Evolutionary conservation across 2,329 filamentous ascomycete genomes (phyloP).

Genomic region (Penicillium fuscoglaucum): DNA sequence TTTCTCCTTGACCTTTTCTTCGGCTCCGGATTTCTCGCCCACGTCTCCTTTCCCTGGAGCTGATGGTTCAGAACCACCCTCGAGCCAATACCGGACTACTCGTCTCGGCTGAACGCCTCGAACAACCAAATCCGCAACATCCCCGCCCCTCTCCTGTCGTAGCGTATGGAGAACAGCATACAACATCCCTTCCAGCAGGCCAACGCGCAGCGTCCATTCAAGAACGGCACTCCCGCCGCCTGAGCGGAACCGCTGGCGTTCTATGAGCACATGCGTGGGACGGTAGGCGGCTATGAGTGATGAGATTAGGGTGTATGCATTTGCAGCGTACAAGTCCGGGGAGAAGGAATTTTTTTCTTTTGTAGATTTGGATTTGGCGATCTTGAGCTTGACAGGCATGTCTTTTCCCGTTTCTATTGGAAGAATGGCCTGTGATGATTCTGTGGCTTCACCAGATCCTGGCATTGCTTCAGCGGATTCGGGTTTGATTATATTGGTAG

Average conservation of each 20-base stretch:
- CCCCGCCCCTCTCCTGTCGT: conserved; percentile 40
- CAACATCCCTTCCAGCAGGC: conserved; percentile 78
- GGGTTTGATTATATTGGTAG: background rate
- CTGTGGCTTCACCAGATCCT: background rate
- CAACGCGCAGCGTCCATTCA: conserved; percentile 82
- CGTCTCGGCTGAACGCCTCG: conserved; percentile 55
- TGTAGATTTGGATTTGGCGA: background rate
- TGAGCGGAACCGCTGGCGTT: conserved; percentile 64
- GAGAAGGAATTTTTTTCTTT: conserved; percentile 45
- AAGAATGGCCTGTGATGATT: background rate
- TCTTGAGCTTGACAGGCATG: background rate
- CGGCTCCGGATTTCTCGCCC: background rate
- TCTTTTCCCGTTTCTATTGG: background rate
- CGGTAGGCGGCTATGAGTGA: conserved; percentile 51
- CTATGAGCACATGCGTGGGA: conserved; percentile 71
- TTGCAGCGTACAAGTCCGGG: conserved; percentile 54
- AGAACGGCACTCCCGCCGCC: conserved; percentile 64
- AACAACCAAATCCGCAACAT: conserved; percentile 39
- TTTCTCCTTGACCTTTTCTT: conserved; percentile 10
- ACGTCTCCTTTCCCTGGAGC: background rate
- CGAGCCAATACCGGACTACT: conserved; percentile 59
- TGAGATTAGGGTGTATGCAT: conserved; percentile 58
- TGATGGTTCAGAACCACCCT: conserved; percentile 21
- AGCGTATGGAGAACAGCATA: conserved; percentile 67
- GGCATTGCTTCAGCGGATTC: background rate